Conservation (phyloP, 1,284 basidiomycete species). For the Polyporus tsugae region DNA sequence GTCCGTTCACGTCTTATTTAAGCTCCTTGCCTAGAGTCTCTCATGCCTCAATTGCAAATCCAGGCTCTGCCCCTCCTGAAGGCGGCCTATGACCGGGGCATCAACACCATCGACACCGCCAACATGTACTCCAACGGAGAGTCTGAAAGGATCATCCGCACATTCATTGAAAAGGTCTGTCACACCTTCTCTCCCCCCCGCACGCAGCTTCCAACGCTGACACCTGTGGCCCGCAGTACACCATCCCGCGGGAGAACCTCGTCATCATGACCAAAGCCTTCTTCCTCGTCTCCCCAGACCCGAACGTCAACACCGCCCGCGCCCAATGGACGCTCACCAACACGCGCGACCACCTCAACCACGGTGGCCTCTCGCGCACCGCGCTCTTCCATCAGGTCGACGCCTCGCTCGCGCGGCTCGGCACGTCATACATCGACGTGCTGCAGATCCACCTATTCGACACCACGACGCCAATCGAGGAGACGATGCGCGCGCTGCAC, state of each 20-base stretch:
- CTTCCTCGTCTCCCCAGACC: slow-evolving; percentile 36
- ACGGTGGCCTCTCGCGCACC: slow-evolving; percentile 41
- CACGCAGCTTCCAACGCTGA: slow-evolving; percentile 44
- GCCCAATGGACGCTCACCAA: slow-evolving; percentile 32
- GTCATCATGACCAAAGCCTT: slow-evolving; percentile 53
- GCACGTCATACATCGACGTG: slow-evolving; percentile 56
- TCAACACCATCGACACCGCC: slow-evolving; percentile 64
- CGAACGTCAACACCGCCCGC: slow-evolving; percentile 20
- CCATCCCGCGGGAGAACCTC: slow-evolving; percentile 62
- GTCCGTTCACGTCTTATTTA: slow-evolving; percentile 7
- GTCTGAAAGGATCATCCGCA: slow-evolving; percentile 54
- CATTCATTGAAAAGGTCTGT: slow-evolving; percentile 62
- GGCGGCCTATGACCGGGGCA: slow-evolving; percentile 55
- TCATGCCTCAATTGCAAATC: not conserved
- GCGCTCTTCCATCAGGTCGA: slow-evolving; percentile 67
- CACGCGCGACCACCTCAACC: slow-evolving; percentile 43
- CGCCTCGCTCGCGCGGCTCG: slow-evolving; percentile 50
- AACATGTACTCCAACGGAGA: slow-evolving; percentile 64
- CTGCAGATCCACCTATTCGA: slow-evolving; percentile 60
- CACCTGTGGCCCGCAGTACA: slow-evolving; percentile 51
- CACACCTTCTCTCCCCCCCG: slow-evolving; percentile 48
- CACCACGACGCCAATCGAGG: slow-evolving; percentile 57
- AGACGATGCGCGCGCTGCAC: slow-evolving; percentile 46
- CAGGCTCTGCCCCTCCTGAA: slow-evolving; percentile 49
- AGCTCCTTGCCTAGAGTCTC: not conserved